Conservation (phyloP, 352 stramenopile genomes). For the Globisporangium sylvaticum region DNA sequence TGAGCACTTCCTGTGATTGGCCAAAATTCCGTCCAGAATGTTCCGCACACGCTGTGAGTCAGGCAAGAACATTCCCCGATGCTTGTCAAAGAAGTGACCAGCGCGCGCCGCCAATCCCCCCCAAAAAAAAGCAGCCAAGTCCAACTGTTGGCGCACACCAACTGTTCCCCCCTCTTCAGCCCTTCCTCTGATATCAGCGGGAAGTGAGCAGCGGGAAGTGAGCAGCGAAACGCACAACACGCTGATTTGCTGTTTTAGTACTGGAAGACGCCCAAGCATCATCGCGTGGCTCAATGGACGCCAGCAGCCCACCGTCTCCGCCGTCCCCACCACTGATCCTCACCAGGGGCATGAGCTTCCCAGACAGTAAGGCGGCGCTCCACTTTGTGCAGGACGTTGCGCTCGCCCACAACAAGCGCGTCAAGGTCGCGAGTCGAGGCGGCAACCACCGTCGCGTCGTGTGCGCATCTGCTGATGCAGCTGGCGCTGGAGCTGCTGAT, state of each 20-base stretch:
- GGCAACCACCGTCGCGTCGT: background rate
- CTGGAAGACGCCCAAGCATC: background rate
- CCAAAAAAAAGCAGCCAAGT: background rate
- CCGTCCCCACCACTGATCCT: background rate
- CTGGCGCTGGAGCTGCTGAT: background rate
- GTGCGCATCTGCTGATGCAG: background rate
- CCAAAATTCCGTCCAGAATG: background rate
- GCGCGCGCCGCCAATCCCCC: background rate
- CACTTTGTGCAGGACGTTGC: background rate
- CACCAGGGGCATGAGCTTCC: background rate
- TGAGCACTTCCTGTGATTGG: background rate
- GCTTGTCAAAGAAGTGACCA: background rate
- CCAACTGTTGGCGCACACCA: background rate
- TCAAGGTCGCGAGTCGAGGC: background rate
- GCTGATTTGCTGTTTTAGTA: background rate
- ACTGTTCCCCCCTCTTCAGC: background rate
- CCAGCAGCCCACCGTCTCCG: background rate
- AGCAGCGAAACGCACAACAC: background rate
- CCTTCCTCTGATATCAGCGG: background rate
- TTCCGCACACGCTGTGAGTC: background rate
- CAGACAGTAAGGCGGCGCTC: background rate
- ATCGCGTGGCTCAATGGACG: background rate
- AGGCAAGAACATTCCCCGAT: background rate
- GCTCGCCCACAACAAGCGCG: background rate
- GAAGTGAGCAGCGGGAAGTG: background rate